Evolutionary conservation across 2,329 filamentous ascomycete species (phyloP).

Genomic region (Paracorniculantispora psalliotae): DNA sequence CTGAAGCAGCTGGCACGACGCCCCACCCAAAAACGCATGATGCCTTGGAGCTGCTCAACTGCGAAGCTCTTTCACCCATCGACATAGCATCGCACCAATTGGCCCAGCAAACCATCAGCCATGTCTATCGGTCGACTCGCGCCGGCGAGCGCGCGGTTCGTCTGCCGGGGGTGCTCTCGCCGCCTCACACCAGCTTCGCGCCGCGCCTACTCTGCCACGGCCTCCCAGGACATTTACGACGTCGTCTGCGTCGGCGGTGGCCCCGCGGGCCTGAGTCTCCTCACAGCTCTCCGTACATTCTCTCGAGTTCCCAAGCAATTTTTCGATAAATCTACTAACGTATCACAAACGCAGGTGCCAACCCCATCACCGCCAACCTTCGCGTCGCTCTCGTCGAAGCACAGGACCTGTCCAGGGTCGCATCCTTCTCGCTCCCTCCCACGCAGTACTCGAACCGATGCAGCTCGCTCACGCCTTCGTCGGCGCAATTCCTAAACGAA

Average conservation of each 20-base stretch:
- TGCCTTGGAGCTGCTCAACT: not conserved
- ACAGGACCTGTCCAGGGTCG: slow-evolving; percentile 70
- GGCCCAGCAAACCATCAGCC: not conserved
- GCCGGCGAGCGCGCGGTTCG: slow-evolving; percentile 27
- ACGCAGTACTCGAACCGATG: slow-evolving; percentile 86
- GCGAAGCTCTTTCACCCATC: not conserved
- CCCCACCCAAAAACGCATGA: slow-evolving; percentile 5
- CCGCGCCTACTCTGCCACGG: slow-evolving; percentile 37
- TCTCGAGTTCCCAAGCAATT: not conserved
- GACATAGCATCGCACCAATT: not conserved
- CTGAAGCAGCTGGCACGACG: not conserved
- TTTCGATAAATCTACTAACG: slow-evolving; percentile 11
- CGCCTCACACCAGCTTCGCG: slow-evolving; percentile 31
- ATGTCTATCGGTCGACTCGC: slow-evolving; percentile 26
- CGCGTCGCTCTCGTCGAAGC: slow-evolving; percentile 86
- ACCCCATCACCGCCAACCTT: slow-evolving; percentile 67
- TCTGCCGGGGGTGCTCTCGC: slow-evolving; percentile 45
- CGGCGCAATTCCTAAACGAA: slow-evolving; percentile 72
- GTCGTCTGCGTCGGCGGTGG: slow-evolving; percentile 88
- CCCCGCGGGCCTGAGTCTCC: slow-evolving; percentile 78
- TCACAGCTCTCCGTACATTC: slow-evolving; percentile 68
- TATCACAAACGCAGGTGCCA: slow-evolving; percentile 57
- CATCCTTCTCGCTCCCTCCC: slow-evolving; percentile 59
- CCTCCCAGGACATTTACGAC: slow-evolving; percentile 73
- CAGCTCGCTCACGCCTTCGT: slow-evolving; percentile 87